phyloP scores from a whole-genome alignment of 805 yeast genomes.

The Kuraishia molischiana region DNA sequence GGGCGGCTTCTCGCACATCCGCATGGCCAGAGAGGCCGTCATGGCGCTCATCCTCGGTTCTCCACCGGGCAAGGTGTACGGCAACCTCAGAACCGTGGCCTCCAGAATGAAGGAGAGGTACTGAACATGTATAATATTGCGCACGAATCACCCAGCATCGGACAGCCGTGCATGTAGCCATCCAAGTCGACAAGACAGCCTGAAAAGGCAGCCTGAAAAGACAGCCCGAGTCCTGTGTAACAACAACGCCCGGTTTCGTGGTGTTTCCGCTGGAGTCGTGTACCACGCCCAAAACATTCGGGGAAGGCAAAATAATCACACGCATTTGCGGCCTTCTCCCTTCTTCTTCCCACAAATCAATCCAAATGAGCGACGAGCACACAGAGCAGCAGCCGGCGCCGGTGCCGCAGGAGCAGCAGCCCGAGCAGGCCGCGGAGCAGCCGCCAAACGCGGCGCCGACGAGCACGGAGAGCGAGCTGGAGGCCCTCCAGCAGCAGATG shows the following conservation, averaged over 20 bases:
- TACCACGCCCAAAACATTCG: no score
- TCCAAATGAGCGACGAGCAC: no score
- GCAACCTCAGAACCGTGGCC: slow-evolving; percentile 93
- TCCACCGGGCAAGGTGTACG: slow-evolving; percentile 98
- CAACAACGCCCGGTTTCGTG: no score
- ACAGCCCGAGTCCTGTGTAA: no score
- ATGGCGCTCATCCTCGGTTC: slow-evolving; percentile 92
- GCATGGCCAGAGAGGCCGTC: slow-evolving; percentile 98
- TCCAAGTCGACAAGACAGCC: background rate
- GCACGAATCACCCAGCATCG: no score
- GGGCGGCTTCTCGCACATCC: slow-evolving; percentile 94
- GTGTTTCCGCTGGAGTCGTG: no score
- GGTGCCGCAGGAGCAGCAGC: slow-evolving; percentile 1
- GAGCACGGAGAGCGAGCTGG: slow-evolving; percentile 14
- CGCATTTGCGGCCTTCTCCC: no score
- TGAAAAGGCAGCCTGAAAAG: background rate
- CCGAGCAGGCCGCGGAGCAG: slow-evolving; percentile 2
- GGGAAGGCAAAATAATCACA: no score
- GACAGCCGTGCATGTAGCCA: no score
- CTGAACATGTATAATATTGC: no score
- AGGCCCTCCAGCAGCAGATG: slow-evolving; percentile 32
- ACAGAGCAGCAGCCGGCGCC: no score
- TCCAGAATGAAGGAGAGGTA: slow-evolving; percentile 95
- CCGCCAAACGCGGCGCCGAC: slow-evolving; percentile 1
- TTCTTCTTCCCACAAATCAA: no score